Conservation (phyloP, 768 basidiomycete genomes). For the Auricularia sp. region DNA sequence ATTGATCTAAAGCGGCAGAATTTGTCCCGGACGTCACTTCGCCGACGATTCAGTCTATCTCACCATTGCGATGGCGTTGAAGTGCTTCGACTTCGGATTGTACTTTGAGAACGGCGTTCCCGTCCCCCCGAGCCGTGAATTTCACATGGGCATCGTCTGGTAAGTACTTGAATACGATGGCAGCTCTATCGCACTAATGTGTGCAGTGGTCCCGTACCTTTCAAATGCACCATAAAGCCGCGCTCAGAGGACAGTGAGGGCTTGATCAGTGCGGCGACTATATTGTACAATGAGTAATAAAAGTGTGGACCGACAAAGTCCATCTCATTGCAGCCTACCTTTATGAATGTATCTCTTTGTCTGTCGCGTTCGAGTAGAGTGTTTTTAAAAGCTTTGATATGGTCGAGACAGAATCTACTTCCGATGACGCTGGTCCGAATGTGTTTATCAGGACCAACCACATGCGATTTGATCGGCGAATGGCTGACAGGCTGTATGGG, state of each 20-base stretch:
- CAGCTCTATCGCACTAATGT: neutral
- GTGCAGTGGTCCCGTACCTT: constrained; percentile 12
- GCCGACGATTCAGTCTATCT: constrained; percentile 28
- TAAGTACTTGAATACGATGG: constrained; percentile 5
- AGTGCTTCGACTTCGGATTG: constrained; percentile 15
- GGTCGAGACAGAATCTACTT: too few relatives aligned
- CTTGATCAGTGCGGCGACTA: too few relatives aligned
- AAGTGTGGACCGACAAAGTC: too few relatives aligned
- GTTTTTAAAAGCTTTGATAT: too few relatives aligned
- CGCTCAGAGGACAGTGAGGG: constrained; percentile 3
- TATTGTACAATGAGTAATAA: too few relatives aligned
- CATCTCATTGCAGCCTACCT: too few relatives aligned
- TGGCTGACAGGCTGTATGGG: too few relatives aligned
- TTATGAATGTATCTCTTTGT: too few relatives aligned
- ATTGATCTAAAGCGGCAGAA: constrained; percentile 6
- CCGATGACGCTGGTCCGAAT: too few relatives aligned
- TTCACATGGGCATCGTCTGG: constrained; percentile 12
- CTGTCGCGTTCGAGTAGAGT: too few relatives aligned
- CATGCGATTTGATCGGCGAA: too few relatives aligned
- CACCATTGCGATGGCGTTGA: constrained; percentile 22
- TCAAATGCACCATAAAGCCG: constrained; percentile 13
- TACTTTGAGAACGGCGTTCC: constrained; percentile 6
- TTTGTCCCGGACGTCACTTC: constrained; percentile 26
- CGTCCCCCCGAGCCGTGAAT: constrained; percentile 6
- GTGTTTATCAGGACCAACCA: too few relatives aligned